Base-by-base conservation (phyloP, 331 rosid genomes). In the Telfairia occidentalis region DNA sequence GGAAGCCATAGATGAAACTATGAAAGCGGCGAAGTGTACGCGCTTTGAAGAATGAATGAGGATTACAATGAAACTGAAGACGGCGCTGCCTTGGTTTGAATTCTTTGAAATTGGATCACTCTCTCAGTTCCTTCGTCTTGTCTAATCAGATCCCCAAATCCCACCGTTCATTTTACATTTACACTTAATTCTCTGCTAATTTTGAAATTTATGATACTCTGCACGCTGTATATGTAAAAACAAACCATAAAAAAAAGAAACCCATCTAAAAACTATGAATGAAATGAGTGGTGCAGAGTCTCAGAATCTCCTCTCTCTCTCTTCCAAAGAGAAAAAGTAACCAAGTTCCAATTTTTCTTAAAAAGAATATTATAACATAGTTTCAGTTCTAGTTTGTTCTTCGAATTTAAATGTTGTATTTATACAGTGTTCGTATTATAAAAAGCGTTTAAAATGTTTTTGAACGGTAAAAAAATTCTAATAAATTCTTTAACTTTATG, bases 1-100 rank as follows among this genome's bases (percentile, higher is more conserved):
- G 78, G 42, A 16, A 70, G 77, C 37, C 54, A 60, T 4, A 45
- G 77, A 71, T 24, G 79, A n/a, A n/a, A n/a, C 37, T 5, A 32
- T 32, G n/a, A 64, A 35, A 64, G 61, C 58, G 71, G 82, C 24
- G 57, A 71, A 42, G 76, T 0, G 49, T 7, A 80, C 90, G 87
- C 87, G 83, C 19, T 75, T 55, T 15, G 43, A 32, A 60, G 6
- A 49, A 23, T n/a, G 28, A 12, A 40, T 18, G n/a, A 5, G 24
- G 37, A 42, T 24, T 13, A 6, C 11, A 55, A 55, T 4, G 38
- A 46, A 9, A 81, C 9, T 34, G 45, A 72, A 55, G 78, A 57
- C 65, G 64, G 55, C 74, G 73, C 53, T 63, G 48, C 46, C 73
- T 35, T 0, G 50, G 4, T 76, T 63, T 75, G 42, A 45, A 24